A percentile compares a stretch with the other conserved stretches of the same genome.
Conservation (phyloP, 371 early-diverging fungal species). For the Paraphysoderma sedebokerense region DNA sequence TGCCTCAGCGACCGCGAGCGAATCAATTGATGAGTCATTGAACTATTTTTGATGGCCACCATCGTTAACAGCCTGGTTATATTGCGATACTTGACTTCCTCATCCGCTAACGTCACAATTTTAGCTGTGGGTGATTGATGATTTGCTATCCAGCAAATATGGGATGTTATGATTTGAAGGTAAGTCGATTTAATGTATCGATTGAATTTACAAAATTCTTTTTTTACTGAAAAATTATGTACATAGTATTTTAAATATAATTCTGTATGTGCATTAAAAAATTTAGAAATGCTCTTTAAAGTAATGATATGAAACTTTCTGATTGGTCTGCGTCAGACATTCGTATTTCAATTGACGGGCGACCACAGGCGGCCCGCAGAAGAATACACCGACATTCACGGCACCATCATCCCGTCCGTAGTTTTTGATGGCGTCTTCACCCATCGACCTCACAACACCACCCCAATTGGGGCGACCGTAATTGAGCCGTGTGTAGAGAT, state of each 20-base stretch:
- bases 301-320: conserved; percentile 21
- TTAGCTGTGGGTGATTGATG: too few relatives aligned
- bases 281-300: conserved; percentile 35
- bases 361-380: conserved; percentile 39
- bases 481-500: conserved; percentile 11
- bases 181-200: too few relatives aligned
- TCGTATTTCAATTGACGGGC: conserved; percentile 18
- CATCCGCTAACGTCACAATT: too few relatives aligned
- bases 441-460: conserved; percentile 13
- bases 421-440: conserved; percentile 15
- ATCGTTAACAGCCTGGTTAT: too few relatives aligned
- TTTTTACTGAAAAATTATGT: too few relatives aligned
- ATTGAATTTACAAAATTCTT: too few relatives aligned
- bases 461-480: conserved; percentile 23
- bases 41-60: too few relatives aligned
- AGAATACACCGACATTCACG: conserved; percentile 38
- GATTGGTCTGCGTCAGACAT: conserved; percentile 12
- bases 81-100: too few relatives aligned
- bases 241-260: background rate
- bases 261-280: background rate
- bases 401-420: conserved; percentile 7
- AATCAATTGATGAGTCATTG: too few relatives aligned
- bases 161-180: too few relatives aligned
- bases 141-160: too few relatives aligned
- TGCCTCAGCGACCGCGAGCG: too few relatives aligned